Base-by-base conservation (phyloP, 2,329 filamentous ascomycete species). In the Plenodomus tracheiphilus region DNA sequence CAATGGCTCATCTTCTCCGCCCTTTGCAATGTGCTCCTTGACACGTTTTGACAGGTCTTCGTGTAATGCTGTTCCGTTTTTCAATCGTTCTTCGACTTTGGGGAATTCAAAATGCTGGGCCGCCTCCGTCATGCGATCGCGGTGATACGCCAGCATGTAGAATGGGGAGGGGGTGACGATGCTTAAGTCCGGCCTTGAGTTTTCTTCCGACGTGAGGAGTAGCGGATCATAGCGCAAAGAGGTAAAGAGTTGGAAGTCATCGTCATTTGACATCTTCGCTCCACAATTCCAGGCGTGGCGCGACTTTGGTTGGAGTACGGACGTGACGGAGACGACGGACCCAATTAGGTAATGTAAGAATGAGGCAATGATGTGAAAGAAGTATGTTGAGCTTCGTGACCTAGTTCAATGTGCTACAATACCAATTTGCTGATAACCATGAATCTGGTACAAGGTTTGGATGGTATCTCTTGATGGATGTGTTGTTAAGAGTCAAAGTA, bases 101-200 rank as follows among this genome's bases (percentile, higher is more conserved):
- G 68, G 46, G 75, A 80, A 82, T 37, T 75, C 66, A 58, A 82
- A 79, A 56, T 79, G 73, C 53, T 74, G 65, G 19, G 80, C 77
- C 37, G 80, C 77, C 62, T 77, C 80, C n/a, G 91, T 77, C 67
- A 96, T 81, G 44, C 91, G 86, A 67, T 92, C 87, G 39, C 85
- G 83, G 69, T 96, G 91, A 59, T 86, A 86, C 49, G 85, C 79
- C 15, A 94, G 81, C 80, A 95, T 90, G 71, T 95, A 95, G 59
- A 90, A 85, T 0, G 86, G 82, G 8, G 84, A 88, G 6, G 75
- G 65, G 20, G 76, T 72, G 20, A 64, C 56, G 59, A 75, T 77
- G 62, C 85, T 85, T 74, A 69, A 64, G 43, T 52, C 59, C 32
- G 59, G 60, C 37, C 79, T 86, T 16, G 77, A 81, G 44, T 74